Percentiles rank a stretch among this genome's conserved stretches.
These are phyloP conservation scores for Smallanthus sonchifolius DNA, from an alignment of 129 eudicot genomes.

Conservation along the genomic window DNA sequence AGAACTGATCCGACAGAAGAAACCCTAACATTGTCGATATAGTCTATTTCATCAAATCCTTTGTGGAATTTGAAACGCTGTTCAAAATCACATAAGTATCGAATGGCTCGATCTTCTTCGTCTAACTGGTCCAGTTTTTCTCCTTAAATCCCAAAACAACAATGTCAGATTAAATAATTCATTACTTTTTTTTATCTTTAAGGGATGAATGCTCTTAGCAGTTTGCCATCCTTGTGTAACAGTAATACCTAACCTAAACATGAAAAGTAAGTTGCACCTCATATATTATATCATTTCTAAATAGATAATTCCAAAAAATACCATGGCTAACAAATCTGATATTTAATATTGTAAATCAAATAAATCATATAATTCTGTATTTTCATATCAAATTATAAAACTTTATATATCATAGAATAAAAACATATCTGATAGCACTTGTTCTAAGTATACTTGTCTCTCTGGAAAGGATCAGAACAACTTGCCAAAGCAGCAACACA, in stretches of 20 bases:
- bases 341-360: background rate
- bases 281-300: background rate
- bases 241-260: conserved; percentile 7
- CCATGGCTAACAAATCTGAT: background rate
- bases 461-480: conserved; percentile 44
- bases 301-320: background rate
- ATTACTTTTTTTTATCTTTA: background rate
- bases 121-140: conserved; percentile 78
- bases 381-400: background rate
- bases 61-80: no score
- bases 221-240: background rate
- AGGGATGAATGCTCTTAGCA: conserved; percentile 1
- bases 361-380: background rate
- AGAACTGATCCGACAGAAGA: no score
- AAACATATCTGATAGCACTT: conserved; percentile 30
- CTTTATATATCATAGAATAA: background rate
- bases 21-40: no score
- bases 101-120: conserved; percentile 40
- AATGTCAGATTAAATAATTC: conserved; percentile 4
- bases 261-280: conserved; percentile 11
- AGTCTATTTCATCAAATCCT: no score
- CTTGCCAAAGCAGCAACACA: conserved; percentile 63
- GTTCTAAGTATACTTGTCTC: conserved; percentile 93
- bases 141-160: conserved; percentile 41
- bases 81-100: no score